Base-by-base conservation (phyloP, 2,329 filamentous ascomycete genomes). In the Paradendryphiella salina region DNA sequence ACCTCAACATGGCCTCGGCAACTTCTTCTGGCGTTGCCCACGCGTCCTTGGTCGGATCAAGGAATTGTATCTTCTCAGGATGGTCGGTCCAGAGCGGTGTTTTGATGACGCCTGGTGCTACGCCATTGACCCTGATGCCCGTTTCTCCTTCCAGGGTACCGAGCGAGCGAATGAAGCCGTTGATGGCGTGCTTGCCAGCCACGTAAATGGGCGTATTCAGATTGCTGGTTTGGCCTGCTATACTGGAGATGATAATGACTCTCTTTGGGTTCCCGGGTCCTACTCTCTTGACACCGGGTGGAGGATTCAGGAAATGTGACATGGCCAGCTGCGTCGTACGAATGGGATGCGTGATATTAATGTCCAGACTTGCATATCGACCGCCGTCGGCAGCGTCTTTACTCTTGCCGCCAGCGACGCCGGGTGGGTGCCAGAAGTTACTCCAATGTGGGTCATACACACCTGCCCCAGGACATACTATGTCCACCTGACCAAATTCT, bases 11-110 rank as follows among this genome's bases (percentile, higher is more conserved):
- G 2, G 79, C 80, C 34, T 79, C 74, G 0, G 82, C 82, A 0
- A 85, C 82, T 59, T 85, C 81, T 58, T 85, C 82, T 0, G 82
- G 75, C n/a, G 78, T 81, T 11, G 83, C 81, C 82, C 82, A 85
- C 51, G 68, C 74, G 60, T 85, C 82, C 11, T 69, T 65, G 7
- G 61, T 66, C 23, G 76, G 70, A 31, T 79, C 75, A 0, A 85
- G 52, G 56, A 80, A 77, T 50, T 72, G 73, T 59, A 84, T 43
- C 64, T 85, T 86, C 66, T 85, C 82, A 0, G 82, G 81, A 57
- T 85, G 76, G 2, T 85, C 82, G 0, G 78, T 82, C 82, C 82
- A 86, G 4, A 85, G 69, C 5, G 83, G 83, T 10, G 83, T 85
- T 54, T 79, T 83, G 59, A 85, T 82, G 1, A 85, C 68, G 0